phyloP scores from a whole-genome alignment of 2,329 filamentous ascomycete genomes.

The Septoria petroselini region DNA sequence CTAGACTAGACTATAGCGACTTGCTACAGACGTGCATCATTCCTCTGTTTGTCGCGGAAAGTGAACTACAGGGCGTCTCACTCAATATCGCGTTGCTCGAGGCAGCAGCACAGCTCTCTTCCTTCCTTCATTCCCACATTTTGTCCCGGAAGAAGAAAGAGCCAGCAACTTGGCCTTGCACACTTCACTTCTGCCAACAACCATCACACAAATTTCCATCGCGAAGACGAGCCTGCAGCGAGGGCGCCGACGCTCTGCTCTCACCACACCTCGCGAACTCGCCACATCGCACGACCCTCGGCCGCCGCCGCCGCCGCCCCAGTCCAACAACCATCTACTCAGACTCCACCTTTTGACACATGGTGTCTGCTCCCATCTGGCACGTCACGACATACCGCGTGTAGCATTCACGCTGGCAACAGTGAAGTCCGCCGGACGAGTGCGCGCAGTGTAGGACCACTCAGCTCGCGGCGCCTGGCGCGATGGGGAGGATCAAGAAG shows the following conservation, averaged over 20 bases:
- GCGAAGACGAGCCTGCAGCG: not conserved
- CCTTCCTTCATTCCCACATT: no score
- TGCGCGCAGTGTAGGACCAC: constrained; percentile 16
- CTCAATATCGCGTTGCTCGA: no score
- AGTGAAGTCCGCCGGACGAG: not conserved
- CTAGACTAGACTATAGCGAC: no score
- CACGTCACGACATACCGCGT: not conserved
- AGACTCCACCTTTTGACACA: not conserved
- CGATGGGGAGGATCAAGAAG: constrained; percentile 57
- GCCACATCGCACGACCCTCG: not conserved
- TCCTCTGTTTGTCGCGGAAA: no score
- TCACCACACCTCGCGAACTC: not conserved
- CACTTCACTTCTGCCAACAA: no score
- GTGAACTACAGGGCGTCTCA: no score
- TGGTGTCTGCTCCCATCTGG: not conserved
- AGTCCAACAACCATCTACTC: not conserved
- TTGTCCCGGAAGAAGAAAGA: no score
- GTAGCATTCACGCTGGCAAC: not conserved
- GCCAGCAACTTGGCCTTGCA: no score
- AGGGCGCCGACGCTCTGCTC: not conserved
- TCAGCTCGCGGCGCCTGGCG: constrained; percentile 29
- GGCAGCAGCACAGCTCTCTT: no score
- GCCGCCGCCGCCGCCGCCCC: not conserved
- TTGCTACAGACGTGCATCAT: no score
- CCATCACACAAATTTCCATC: no score